These are phyloP conservation scores for Rhodofomes roseus DNA, from an alignment of 1,284 basidiomycete genomes.

Conservation along the genomic window DNA sequence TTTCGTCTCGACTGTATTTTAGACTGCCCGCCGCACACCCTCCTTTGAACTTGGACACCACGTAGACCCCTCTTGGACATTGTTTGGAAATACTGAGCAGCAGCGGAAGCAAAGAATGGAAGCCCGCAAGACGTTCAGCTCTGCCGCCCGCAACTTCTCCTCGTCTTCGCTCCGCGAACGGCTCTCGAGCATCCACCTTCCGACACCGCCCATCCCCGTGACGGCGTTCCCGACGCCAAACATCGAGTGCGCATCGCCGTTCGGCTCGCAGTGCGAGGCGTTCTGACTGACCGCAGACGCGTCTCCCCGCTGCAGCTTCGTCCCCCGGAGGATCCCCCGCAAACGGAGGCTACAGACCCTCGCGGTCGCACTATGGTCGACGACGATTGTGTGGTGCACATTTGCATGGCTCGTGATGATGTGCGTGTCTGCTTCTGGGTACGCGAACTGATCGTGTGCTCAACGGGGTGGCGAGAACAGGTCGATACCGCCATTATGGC, in stretches of 20 bases:
- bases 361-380: conserved; percentile 85
- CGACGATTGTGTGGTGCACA: conserved; percentile 69
- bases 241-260: conserved; percentile 54
- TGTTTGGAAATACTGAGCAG: not conserved
- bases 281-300: conserved; percentile 6
- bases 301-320: conserved; percentile 49
- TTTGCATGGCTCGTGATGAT: conserved; percentile 76
- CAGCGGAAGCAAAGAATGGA: conserved; percentile 20
- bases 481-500: conserved; percentile 89
- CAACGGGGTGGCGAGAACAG: conserved; percentile 37
- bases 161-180: conserved; percentile 46
- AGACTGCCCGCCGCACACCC: not conserved
- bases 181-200: conserved; percentile 55
- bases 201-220: conserved; percentile 53
- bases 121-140: conserved; percentile 27
- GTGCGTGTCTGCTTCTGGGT: conserved; percentile 41
- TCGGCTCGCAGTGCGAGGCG: not conserved
- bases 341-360: conserved; percentile 82
- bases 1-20: not conserved
- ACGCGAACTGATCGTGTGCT: not conserved
- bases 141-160: conserved; percentile 30
- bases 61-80: not conserved
- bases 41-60: not conserved
- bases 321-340: conserved; percentile 70
- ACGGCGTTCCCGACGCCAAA: conserved; percentile 56